Evolutionary conservation across 2,329 filamentous ascomycete species (phyloP).

Genomic region (Pyrenophora tritici-repentis): DNA sequence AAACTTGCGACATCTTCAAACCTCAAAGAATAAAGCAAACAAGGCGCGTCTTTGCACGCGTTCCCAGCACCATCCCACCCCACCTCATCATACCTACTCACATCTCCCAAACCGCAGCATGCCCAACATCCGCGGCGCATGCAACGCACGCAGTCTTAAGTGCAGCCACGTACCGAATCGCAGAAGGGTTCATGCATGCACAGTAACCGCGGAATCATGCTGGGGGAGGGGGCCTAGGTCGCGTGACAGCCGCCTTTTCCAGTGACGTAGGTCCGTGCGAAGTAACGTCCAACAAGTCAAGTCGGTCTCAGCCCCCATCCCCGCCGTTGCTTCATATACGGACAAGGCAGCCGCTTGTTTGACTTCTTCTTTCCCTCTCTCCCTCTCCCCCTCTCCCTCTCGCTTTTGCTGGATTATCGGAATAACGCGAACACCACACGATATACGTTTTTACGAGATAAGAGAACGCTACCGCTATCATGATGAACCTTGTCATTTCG

Average conservation of each 20-base stretch:
- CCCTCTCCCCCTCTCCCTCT: too few species aligned
- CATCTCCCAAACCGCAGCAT: too few species aligned
- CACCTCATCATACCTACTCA: too few species aligned
- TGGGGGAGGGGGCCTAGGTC: not conserved
- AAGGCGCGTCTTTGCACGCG: too few species aligned
- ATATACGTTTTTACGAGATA: too few species aligned
- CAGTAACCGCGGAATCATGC: not conserved
- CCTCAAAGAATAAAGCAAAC: too few species aligned
- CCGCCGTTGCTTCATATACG: slow-evolving; percentile 12
- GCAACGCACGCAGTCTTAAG: not conserved
- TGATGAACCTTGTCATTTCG: slow-evolving; percentile 45
- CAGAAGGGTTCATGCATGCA: slow-evolving; percentile 3
- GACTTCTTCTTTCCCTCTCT: not conserved
- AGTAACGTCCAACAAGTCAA: slow-evolving; percentile 9
- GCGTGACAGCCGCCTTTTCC: slow-evolving; percentile 12
- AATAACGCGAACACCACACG: not conserved
- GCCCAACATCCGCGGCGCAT: not conserved
- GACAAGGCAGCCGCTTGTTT: slow-evolving; percentile 14
- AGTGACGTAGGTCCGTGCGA: slow-evolving; percentile 21
- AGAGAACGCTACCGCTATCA: slow-evolving; percentile 25
- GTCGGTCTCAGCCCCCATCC: slow-evolving; percentile 8
- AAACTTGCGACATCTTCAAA: too few species aligned
- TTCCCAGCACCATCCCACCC: too few species aligned
- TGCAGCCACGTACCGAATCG: not conserved
- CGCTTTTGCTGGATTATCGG: too few species aligned